Base-by-base conservation (phyloP, 345 rosid genomes). In the Salix exigua region DNA sequence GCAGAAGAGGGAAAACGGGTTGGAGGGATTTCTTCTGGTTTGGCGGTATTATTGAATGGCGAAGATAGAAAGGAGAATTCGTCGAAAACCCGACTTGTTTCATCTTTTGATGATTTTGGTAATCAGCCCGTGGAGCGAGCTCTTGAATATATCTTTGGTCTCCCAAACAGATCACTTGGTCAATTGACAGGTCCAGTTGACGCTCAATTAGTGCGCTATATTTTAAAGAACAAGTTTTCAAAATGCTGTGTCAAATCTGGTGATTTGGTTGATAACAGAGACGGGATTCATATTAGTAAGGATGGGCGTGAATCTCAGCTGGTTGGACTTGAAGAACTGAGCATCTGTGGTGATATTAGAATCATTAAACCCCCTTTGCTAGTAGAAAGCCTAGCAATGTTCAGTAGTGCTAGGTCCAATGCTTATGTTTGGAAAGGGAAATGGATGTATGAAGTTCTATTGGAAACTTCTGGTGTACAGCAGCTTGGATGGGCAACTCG, bases 401-500 rank as follows among this genome's bases (percentile, higher is more conserved):
- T 96, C 80, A 93, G 99, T 74, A 91, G 98, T 21, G 85, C 81
- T 51, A 91, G 97, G 87, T 94, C 97, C 65, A 96, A 96, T 86
- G 87, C 84, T 73, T 88, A 86, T 84, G 91, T 90, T 73, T 95
- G 99, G 99, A 89, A 87, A 84, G 94, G 99, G 19, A 95, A 89
- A 85, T 95, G 99, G 98, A 93, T 95, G 99, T 95, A 93, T 81
- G 99, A 95, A 89, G 97, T 91, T 38, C 79, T 87, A 65, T 87
- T 96, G 62, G 99, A 93, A 85, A 93, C 98, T 79, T 89, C 93
- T n/a, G 98, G 98, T 55, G 85, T 93, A 65, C 99, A 90, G 58
- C 96, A 91, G 80, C 91, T 96, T 74, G 99, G 99, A 38, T 96
- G 99, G 99, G 98, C 98, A 21, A 93, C 97, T 31, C 84, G 86